A percentile compares a stretch with the other conserved stretches of the same genome.
Evolutionary conservation across 768 basidiomycete genomes (phyloP).

Genomic region (Kwoniella newhampshirensis): DNA sequence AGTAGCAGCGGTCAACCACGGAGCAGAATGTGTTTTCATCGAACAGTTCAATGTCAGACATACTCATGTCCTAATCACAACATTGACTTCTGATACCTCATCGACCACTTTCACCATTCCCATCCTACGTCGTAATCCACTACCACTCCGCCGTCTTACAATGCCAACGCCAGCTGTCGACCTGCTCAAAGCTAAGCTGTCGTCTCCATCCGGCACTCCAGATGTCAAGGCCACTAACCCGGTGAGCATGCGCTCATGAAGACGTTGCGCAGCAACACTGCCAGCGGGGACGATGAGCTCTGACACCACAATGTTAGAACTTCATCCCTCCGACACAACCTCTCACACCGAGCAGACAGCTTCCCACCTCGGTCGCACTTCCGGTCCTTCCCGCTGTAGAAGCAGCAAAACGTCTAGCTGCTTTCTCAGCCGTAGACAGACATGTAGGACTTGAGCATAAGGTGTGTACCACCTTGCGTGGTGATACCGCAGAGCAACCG

Average conservation of each 20-base stretch:
- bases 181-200: slow-evolving; percentile 8
- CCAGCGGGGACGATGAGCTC: too few species aligned
- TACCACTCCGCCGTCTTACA: background rate
- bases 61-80: too few species aligned
- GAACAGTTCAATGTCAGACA: background rate
- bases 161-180: slow-evolving; percentile 11
- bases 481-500: background rate
- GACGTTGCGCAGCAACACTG: too few species aligned
- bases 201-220: background rate
- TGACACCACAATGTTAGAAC: slow-evolving; percentile 7
- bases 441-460: slow-evolving; percentile 80
- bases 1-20: too few species aligned
- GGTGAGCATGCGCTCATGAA: too few species aligned
- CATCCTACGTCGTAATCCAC: too few species aligned
- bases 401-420: slow-evolving; percentile 82
- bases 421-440: slow-evolving; percentile 88
- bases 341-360: slow-evolving; percentile 30
- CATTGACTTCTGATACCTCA: too few species aligned
- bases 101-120: too few species aligned
- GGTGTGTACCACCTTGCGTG: slow-evolving; percentile 54
- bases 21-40: too few species aligned
- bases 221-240: slow-evolving; percentile 10
- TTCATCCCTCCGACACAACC: slow-evolving; percentile 42
- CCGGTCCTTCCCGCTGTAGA: slow-evolving; percentile 60
- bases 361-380: slow-evolving; percentile 39